Percentiles rank a stretch among this genome's conserved stretches.
Evolutionary conservation across 75 land plant species (phyloP).

Genomic region (Cunninghamia lanceolata): DNA sequence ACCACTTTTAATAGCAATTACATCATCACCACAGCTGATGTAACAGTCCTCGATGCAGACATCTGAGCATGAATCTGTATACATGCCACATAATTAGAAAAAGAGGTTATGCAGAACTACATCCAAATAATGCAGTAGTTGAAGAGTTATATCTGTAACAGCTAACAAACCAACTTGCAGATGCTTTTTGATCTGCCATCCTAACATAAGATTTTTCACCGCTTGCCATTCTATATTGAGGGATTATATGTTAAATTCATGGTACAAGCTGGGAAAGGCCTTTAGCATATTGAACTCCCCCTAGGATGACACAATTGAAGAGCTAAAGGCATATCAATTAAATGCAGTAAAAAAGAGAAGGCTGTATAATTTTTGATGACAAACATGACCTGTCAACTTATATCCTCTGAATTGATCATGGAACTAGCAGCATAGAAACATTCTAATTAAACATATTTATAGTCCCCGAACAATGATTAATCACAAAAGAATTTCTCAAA

Average conservation of each 20-base stretch:
- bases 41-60: slow-evolving; percentile 87
- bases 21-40: slow-evolving; percentile 70
- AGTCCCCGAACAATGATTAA: background rate
- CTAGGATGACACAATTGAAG: background rate
- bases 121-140: background rate
- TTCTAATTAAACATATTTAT: background rate
- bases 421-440: background rate
- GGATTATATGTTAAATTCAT: background rate
- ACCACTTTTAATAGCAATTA: slow-evolving; percentile 77
- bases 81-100: background rate
- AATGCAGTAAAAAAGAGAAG: background rate
- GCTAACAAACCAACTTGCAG: background rate
- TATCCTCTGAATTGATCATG: background rate
- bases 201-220: background rate
- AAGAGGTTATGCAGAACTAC: slow-evolving; percentile 1
- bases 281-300: background rate
- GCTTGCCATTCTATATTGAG: background rate
- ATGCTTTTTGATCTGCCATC: background rate
- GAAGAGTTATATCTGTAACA: background rate
- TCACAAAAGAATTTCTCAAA: background rate
- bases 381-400: background rate
- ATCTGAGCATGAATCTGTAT: slow-evolving; percentile 62
- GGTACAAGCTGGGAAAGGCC: background rate
- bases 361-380: background rate
- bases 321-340: background rate